Evolutionary conservation across 768 basidiomycete genomes (phyloP).

Genomic region (Auricularia cornea): DNA sequence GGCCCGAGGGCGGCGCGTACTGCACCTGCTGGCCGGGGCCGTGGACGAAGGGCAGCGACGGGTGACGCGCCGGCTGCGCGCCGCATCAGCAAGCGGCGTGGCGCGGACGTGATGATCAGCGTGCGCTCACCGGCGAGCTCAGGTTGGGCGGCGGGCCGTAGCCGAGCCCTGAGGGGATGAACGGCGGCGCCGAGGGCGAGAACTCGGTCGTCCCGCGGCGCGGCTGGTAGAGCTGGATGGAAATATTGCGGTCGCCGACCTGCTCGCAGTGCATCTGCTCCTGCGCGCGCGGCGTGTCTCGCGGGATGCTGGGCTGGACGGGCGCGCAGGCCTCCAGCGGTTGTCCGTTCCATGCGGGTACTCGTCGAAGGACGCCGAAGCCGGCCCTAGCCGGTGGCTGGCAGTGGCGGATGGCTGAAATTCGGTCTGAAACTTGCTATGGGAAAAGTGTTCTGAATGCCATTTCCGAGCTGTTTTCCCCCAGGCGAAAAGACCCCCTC

Average conservation of each 20-base stretch:
- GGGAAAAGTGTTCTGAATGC: too few species aligned
- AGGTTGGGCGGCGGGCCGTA: conserved; percentile 58
- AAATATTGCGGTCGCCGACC: conserved; percentile 75
- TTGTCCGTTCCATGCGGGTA: too few species aligned
- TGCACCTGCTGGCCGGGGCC: conserved; percentile 90
- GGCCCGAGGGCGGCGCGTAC: conserved; percentile 62
- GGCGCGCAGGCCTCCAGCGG: conserved; percentile 70
- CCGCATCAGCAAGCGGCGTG: not conserved
- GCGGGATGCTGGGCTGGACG: conserved; percentile 67
- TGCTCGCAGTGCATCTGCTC: conserved; percentile 79
- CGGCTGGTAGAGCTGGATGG: conserved; percentile 69
- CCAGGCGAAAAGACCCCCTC: too few species aligned
- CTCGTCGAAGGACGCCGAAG: too few species aligned
- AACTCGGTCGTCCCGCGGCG: conserved; percentile 57
- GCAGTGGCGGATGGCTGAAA: too few species aligned
- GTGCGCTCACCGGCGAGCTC: conserved; percentile 5
- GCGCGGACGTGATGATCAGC: conserved; percentile 3
- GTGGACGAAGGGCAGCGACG: conserved; percentile 65
- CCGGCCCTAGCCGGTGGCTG: too few species aligned
- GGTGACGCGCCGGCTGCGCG: conserved; percentile 32
- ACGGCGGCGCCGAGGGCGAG: conserved; percentile 63
- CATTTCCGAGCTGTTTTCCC: too few species aligned
- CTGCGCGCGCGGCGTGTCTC: conserved; percentile 61
- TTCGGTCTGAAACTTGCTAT: too few species aligned
- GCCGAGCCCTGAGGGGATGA: conserved; percentile 62